Evolutionary conservation across 257 asterid species (phyloP), one percentile per base, ranked within the genome.

Genomic region (Solanum clarkiae): DNA sequence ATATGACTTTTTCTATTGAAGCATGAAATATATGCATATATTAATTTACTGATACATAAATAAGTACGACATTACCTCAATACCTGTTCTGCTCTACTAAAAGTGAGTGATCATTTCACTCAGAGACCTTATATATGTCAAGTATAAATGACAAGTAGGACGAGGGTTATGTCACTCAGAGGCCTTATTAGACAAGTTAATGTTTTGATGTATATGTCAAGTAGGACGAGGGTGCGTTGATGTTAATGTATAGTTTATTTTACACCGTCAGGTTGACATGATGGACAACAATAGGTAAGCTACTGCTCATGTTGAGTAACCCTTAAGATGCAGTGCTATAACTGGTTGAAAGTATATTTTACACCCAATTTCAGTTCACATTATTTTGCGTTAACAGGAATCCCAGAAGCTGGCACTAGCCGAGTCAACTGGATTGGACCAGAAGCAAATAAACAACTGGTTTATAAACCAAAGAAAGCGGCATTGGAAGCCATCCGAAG

Each of bases 401-500:
- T 89, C 98, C 0, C 98, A 96, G 95, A 96, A 96, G 92, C 92
- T 95, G 91, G 98, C 97, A 6, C 88, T 96, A 49, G 97, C 99
- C 0, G 99, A 96, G 69, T 69, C 97, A 6, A 96, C 99, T 0
- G 99, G 99, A 8, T 87, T 96, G 40, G 99, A 96, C 86, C 99
- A 93, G 89, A 96, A 94, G 91, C 99, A 96, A 65, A 96, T 96
- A 82, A 96, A 94, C 91, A 96, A 96, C 84, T 96, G 99, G 99
- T 96, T 96, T 84, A 96, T 96, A 66, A 96, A 96, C 88, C 99
- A 96, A 85, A 89, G 99, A 84, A 96, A 96, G 74, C 84, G 99
- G 83, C 99, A 96, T 80, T 96, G 99, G 99, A 96, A 96, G 84
- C 99, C 99, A 1, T 93, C 99, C 0, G 99, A 96, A 85, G 99